Conservation (phyloP, 345 rosid species). For the Lenwebbia sp. region DNA sequence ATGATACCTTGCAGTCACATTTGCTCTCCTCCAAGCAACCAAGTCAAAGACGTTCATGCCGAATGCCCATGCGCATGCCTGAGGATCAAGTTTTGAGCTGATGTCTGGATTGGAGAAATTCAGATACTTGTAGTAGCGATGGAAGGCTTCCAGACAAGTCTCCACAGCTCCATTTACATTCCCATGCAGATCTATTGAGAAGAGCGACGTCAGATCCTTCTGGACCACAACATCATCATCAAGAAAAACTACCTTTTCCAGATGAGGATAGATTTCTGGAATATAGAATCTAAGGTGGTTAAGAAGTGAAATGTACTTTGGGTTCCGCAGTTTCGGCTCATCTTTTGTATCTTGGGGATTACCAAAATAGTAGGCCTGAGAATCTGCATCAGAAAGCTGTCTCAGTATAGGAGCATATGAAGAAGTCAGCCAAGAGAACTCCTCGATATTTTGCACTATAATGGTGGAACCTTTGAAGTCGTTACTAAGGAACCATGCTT, state of each 20-base stretch:
- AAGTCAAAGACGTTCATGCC: constrained; percentile 66
- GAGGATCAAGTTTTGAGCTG: constrained; percentile 26
- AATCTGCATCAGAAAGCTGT: neutral
- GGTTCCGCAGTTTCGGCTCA: constrained; percentile 32
- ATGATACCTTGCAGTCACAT: constrained; percentile 31
- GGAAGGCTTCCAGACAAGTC: constrained; percentile 46
- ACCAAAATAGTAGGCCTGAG: constrained; percentile 15
- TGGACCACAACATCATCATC: constrained; percentile 70
- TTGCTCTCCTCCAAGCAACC: constrained; percentile 40
- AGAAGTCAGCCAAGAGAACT: constrained; percentile 34
- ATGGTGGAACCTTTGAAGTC: constrained; percentile 30
- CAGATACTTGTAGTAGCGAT: constrained; percentile 39
- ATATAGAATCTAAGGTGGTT: constrained; percentile 57
- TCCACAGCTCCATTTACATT: constrained; percentile 72
- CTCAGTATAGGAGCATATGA: constrained; percentile 33
- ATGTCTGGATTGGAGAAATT: constrained; percentile 45
- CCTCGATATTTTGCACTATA: constrained; percentile 33
- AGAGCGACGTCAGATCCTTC: constrained; percentile 41
- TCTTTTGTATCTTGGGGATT: constrained; percentile 14
- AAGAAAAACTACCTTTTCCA: constrained; percentile 48
- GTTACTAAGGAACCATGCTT: constrained; percentile 38
- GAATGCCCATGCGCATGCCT: constrained; percentile 61
- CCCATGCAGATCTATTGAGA: constrained; percentile 38
- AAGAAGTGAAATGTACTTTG: constrained; percentile 50
- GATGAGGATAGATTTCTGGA: constrained; percentile 40